Conservation (phyloP, 1,139 yeast species). For the Pichia sp. region DNA sequence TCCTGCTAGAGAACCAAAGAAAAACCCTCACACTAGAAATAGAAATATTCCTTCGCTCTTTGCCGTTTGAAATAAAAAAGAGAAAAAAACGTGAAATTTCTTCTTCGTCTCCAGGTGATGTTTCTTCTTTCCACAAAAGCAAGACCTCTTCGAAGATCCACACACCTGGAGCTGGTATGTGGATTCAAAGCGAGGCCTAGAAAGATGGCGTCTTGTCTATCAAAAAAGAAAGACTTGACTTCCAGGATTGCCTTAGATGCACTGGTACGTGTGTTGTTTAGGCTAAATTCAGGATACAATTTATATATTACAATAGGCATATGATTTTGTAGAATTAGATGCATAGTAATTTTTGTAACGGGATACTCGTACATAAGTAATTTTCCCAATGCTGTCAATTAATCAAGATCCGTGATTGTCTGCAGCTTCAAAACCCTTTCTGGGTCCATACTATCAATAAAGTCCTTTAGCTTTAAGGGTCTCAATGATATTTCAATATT, state of each 20-base stretch:
- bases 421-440: slow-evolving; percentile 27
- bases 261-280: slow-evolving; percentile 5
- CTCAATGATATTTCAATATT: slow-evolving; percentile 31
- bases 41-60: too few species aligned
- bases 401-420: slow-evolving; percentile 16
- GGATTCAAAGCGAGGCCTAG: slow-evolving; percentile 71
- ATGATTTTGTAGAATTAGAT: too few species aligned
- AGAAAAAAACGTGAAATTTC: background rate
- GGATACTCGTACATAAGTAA: too few species aligned
- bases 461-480: slow-evolving; percentile 40
- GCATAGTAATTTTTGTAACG: too few species aligned
- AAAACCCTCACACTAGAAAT: too few species aligned
- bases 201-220: slow-evolving; percentile 17
- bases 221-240: slow-evolving; percentile 2
- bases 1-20: too few species aligned
- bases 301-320: background rate
- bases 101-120: background rate
- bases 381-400: background rate
- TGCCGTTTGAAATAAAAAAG: too few species aligned
- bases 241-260: slow-evolving; percentile 7
- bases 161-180: slow-evolving; percentile 43
- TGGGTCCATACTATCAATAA: slow-evolving; percentile 30
- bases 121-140: slow-evolving; percentile 2
- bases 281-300: background rate
- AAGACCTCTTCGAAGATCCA: slow-evolving; percentile 67